phyloP scores from a whole-genome alignment of 352 stramenopile genomes.

The Pythium inflatum region DNA sequence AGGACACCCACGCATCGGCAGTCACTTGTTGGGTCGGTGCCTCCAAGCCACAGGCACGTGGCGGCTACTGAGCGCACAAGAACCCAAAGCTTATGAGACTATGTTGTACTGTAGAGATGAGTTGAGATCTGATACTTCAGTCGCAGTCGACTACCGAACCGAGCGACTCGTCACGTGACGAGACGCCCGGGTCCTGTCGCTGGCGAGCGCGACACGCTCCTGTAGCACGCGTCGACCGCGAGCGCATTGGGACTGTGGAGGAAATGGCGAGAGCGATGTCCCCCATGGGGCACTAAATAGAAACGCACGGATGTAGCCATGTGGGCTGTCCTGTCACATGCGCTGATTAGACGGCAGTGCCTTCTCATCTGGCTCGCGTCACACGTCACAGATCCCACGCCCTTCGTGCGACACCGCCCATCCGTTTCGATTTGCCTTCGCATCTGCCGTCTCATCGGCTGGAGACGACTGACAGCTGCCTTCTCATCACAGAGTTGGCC shows the following conservation, averaged over 20 bases:
- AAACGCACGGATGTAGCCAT: constrained; percentile 9
- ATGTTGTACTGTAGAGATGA: neutral
- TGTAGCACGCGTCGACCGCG: no score
- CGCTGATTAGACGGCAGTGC: constrained; percentile 14
- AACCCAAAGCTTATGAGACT: no score
- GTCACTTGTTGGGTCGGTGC: no score
- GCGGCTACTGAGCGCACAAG: no score
- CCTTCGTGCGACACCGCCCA: neutral
- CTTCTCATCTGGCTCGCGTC: constrained; percentile 14
- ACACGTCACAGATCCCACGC: neutral
- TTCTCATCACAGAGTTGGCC: no score
- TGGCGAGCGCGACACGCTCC: no score
- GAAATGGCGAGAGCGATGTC: neutral
- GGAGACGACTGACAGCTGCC: neutral
- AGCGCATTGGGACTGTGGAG: no score
- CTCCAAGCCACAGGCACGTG: no score
- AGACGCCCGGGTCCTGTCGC: no score
- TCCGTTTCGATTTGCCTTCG: constrained; percentile 5
- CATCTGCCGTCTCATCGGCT: constrained; percentile 14
- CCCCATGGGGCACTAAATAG: neutral
- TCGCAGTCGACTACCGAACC: no score
- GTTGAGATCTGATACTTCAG: neutral
- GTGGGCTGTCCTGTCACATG: neutral
- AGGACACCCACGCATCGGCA: no score
- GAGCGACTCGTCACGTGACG: no score